These are phyloP conservation scores for Boletus austroedulis DNA, from an alignment of 1,284 basidiomycete genomes.

Conservation along the genomic window DNA sequence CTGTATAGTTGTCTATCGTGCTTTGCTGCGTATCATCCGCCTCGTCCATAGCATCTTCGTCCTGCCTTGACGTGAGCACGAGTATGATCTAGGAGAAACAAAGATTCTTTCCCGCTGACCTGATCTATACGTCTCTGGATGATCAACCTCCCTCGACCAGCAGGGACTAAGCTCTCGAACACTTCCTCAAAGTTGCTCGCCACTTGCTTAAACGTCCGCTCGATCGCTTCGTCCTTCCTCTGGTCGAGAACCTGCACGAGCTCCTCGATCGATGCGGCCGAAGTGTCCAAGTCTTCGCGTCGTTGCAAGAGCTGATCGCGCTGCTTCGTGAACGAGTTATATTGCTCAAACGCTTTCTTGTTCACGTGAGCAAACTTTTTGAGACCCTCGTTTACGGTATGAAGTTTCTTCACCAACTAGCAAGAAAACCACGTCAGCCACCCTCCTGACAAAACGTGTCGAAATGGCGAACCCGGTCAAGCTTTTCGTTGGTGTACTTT, in stretches of 20 bases:
- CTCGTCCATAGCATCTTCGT: constrained; percentile 69
- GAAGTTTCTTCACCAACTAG: constrained; percentile 87
- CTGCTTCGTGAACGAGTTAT: constrained; percentile 97
- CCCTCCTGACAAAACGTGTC: background rate
- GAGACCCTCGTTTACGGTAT: constrained; percentile 85
- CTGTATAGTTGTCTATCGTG: constrained; percentile 91
- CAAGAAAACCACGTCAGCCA: constrained; percentile 11
- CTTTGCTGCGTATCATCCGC: constrained; percentile 69
- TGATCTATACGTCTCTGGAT: constrained; percentile 90
- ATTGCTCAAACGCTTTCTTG: constrained; percentile 99
- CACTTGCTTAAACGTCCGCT: constrained; percentile 97
- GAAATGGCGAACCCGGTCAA: constrained; percentile 68
- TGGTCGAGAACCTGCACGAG: constrained; percentile 95
- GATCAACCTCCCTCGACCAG: constrained; percentile 85
- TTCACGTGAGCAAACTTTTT: constrained; percentile 99
- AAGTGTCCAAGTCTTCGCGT: constrained; percentile 87
- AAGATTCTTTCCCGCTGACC: constrained; percentile 42
- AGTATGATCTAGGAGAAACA: too few relatives aligned
- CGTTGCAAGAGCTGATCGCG: constrained; percentile 87
- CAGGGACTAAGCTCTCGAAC: constrained; percentile 96
- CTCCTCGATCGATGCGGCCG: constrained; percentile 87
- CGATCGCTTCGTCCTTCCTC: constrained; percentile 97
- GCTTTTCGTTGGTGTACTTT: constrained; percentile 83
- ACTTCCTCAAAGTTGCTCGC: constrained; percentile 96
- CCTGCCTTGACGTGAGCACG: constrained; percentile 37